Evolutionary conservation across 352 stramenopile genomes (phyloP), one percentile per base, ranked within the genome.

Genomic region (Pythium apleroticum): DNA sequence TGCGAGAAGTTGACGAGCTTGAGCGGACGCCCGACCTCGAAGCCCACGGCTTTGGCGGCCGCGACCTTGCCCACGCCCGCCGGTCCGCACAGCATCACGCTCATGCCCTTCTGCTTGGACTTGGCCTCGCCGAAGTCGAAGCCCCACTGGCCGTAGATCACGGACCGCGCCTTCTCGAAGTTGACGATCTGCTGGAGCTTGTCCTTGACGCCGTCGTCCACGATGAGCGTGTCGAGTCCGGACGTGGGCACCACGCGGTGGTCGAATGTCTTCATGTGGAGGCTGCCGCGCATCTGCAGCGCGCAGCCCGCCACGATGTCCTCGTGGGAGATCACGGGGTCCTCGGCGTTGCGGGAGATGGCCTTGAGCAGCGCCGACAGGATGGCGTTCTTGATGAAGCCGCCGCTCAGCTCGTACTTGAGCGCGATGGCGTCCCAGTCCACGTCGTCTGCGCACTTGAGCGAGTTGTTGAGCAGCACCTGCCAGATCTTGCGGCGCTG

Each of bases 331-430:
- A 96, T 89, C 39, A 93, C 81, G 0, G 84, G 84, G 0, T 74
- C 58, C 46, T 85, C 76, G 2, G 68, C 59, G 53, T 88, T 65
- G 22, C 86, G 75, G 15, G 79, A 82, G 48, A 94, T 90, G 24
- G 88, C 86, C 43, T 86, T 89, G 19, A 97, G 64, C 35, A 96
- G 74, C 49, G 87, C 84, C 35, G 86, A 93, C 14, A 96, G 65
- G 57, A 97, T 90, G 35, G 89, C 87, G 61, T 97, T 97, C 75
- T 97, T 95, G 74, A 97, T 97, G 68, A 97, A 97, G 4, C 87
- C 89, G 46, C 89, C 89, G 59, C 85, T 94, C 28, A 97, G 78
- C 45, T 97, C 86, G 66, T 96, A 97, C 67, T 96, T 93, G 54
- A 95, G 69, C 14, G 73, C 76, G 43, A 97, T 92, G 17, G 83